Conservation (phyloP, 345 rosid species). For the Salix viminalis region DNA sequence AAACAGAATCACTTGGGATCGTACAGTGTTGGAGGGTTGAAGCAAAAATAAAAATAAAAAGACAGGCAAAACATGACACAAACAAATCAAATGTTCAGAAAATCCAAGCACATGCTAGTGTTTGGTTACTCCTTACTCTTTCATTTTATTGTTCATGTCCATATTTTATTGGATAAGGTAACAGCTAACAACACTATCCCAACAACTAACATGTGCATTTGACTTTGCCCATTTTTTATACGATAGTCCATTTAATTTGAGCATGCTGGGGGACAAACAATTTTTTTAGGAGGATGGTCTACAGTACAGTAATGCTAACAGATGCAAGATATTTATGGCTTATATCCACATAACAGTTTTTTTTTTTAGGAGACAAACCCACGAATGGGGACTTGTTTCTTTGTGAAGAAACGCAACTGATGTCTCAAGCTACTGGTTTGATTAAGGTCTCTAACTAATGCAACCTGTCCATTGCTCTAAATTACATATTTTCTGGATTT, state of each 20-base stretch:
- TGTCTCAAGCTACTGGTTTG: neutral
- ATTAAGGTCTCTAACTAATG: neutral
- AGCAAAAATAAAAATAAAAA: neutral
- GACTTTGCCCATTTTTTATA: neutral
- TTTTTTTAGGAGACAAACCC: neutral
- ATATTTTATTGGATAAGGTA: neutral
- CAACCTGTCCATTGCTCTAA: neutral
- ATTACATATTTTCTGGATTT: neutral
- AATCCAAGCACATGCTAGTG: slow-evolving; percentile 16
- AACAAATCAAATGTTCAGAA: neutral
- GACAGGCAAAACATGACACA: neutral
- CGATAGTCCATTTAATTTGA: neutral
- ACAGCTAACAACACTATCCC: neutral
- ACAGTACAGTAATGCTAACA: neutral
- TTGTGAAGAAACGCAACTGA: neutral
- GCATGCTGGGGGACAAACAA: neutral
- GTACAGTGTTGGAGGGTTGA: neutral
- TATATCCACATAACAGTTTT: slow-evolving; percentile 4
- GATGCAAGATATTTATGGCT: neutral
- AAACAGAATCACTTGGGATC: neutral
- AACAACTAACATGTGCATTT: slow-evolving; percentile 10
- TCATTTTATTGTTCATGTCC: neutral
- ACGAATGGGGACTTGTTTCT: neutral
- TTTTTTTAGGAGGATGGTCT: neutral
- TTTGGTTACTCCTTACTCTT: neutral